Evolutionary conservation across 2,329 filamentous ascomycete genomes (phyloP), one percentile per base, ranked within the genome.

Genomic region (Cladorrhinum sp.): DNA sequence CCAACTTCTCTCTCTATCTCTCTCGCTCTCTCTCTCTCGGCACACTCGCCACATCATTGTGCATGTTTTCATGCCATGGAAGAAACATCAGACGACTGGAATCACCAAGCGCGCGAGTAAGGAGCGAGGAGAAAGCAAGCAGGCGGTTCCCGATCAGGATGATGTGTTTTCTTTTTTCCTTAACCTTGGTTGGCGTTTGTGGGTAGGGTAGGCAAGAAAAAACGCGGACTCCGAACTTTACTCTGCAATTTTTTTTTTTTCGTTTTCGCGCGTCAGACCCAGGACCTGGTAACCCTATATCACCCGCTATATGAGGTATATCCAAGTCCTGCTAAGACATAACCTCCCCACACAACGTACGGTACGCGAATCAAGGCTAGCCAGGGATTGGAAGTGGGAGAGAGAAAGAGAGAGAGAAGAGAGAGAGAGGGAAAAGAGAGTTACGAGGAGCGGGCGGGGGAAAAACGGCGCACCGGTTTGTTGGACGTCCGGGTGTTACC

Each of bases 281-380:
- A 29, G 32, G 24, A 53, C 32, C 25, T 29, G 38, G 62, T 36
- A 36, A 12, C 9, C 55, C 61, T 64, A 64, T 64, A 64, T 54
- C 48, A 59, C 45, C 55, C 55, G 59, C 59, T 59, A 57, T 65
- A 67, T 66, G 62, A 56, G 56, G 55, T 60, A 58, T 57, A 59
- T 49, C 49, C 24, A 41, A 22, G 50, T 51, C 25, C 38, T 54
- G 53, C 27, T 64, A 64, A 64, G 57, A 54, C 60, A 29, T n/a
- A 3, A 62, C 58, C n/a, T n/a, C n/a, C n/a, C n/a, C n/a, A n/a
- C n/a, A n/a, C n/a, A n/a, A n/a, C n/a, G n/a, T 36, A 36, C 12
- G 32, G 32, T 50, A 38, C n/a, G n/a, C n/a, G n/a, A 56, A 36
- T 48, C 48, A 41, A 45, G 41, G 49, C 29, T 4, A 23, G 16